phyloP scores from a whole-genome alignment of 2,329 filamentous ascomycete genomes.

The Coniella vitis region DNA sequence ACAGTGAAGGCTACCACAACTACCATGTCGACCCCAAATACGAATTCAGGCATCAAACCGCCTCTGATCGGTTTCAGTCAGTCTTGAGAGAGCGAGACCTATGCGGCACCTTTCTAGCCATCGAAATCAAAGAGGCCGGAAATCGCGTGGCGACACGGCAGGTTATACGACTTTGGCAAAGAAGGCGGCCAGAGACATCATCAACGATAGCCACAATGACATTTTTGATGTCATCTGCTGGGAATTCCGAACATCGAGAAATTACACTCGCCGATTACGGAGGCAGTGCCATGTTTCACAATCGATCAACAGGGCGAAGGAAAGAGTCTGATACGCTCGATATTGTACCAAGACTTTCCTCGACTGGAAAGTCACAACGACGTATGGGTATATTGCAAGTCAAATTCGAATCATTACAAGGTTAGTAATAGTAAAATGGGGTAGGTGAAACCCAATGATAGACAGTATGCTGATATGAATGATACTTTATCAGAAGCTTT shows the following conservation, averaged over 20 bases:
- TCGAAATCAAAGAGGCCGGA: neutral
- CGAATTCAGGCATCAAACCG: neutral
- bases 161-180: conserved; percentile 5
- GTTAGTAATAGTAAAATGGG: too few relatives aligned
- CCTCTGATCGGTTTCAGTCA: conserved; percentile 1
- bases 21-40: conserved; percentile 9
- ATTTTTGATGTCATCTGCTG: neutral
- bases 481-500: too few relatives aligned
- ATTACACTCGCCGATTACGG: neutral
- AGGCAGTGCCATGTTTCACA: neutral
- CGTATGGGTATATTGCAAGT: too few relatives aligned
- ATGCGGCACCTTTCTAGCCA: neutral
- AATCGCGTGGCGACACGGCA: neutral
- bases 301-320: neutral
- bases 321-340: neutral
- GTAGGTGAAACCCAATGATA: too few relatives aligned
- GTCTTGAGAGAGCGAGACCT: conserved; percentile 1
- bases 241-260: neutral
- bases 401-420: too few relatives aligned
- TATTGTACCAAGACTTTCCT: neutral
- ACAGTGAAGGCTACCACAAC: conserved; percentile 6
- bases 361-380: neutral
- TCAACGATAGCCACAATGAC: conserved; percentile 2
- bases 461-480: too few relatives aligned
- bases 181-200: neutral